These are phyloP conservation scores for Aspergillus heteromorphus DNA, from an alignment of 495 filamentous ascomycete genomes.

Conservation along the genomic window DNA sequence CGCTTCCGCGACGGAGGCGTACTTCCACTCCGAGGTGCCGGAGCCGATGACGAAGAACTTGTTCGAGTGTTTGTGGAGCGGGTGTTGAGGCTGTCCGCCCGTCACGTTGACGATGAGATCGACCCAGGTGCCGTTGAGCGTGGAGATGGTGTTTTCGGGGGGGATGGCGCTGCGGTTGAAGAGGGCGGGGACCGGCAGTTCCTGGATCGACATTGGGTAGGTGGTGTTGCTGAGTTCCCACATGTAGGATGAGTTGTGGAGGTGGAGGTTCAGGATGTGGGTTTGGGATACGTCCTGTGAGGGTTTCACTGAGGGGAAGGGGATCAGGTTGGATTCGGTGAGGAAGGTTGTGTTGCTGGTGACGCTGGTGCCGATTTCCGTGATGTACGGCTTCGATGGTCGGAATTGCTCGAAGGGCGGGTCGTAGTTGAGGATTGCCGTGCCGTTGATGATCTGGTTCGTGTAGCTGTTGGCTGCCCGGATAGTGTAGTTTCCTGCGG, in stretches of 20 bases:
- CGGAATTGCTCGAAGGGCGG: too few species aligned
- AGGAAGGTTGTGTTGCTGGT: background rate
- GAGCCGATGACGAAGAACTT: slow-evolving; percentile 43
- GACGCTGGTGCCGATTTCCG: slow-evolving; percentile 25
- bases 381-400: slow-evolving; percentile 28
- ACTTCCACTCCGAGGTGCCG: slow-evolving; percentile 37
- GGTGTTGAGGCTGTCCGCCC: slow-evolving; percentile 38
- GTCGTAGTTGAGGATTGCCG: slow-evolving; percentile 29
- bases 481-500: slow-evolving; percentile 26
- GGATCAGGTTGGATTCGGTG: slow-evolving; percentile 17
- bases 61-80: slow-evolving; percentile 52
- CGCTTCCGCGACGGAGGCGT: slow-evolving; percentile 38
- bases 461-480: slow-evolving; percentile 23
- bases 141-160: slow-evolving; percentile 23
- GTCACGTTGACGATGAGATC: slow-evolving; percentile 42
- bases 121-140: slow-evolving; percentile 46
- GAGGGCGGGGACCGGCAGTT: slow-evolving; percentile 29
- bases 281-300: background rate
- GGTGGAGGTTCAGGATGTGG: background rate
- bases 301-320: slow-evolving; percentile 4
- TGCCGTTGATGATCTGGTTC: slow-evolving; percentile 31
- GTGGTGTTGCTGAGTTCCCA: background rate
- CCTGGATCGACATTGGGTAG: slow-evolving; percentile 13
- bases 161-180: slow-evolving; percentile 20
- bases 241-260: background rate